Evolutionary conservation across 2,329 filamentous ascomycete species (phyloP), one percentile per base, ranked within the genome.

Genomic region (Anisogramma anomala): DNA sequence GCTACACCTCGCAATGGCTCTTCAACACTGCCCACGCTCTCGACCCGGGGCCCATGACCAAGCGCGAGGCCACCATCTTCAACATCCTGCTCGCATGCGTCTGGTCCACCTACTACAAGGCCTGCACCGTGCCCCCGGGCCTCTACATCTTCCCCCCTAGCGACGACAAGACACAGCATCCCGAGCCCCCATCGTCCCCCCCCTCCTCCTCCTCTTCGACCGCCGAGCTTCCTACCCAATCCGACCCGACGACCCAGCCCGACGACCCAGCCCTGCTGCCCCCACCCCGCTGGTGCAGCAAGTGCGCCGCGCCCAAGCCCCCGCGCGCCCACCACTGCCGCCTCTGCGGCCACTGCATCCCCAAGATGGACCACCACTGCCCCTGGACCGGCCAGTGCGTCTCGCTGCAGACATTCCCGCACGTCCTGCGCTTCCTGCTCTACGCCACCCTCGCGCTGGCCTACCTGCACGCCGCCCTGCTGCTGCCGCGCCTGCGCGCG

Each of bases 341-440:
- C 48, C 73, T 74, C 50, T 93, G 84, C 63, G 67, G 67, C 49
- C 75, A 79, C 52, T 87, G 83, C 59, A 74, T 87, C 36, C 80
- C 82, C 27, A 82, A 77, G 61, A 88, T 88, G 83, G 83, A 88
- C 62, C 82, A 87, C 62, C 84, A 93, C 63, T 91, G 84, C 55
- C 83, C 84, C 3, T 91, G 84, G 84, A 89, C 83, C 3, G 67
- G 64, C 46, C 89, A 88, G 61, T 93, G 85, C 64, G 82, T 91
- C 39, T 87, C 82, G 10, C 74, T 87, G 58, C 79, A 78, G 46
- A 88, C 82, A 1, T 84, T 87, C 53, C 84, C 85, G 6, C 80
- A 89, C 62, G 91, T 91, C 60, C 49, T 87, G 34, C 82, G 84
- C 52, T 89, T 91, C 63, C 67, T 91, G 32, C 56, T 77, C 48